Base-by-base conservation (phyloP, 2,329 filamentous ascomycete species). In the Exophiala sideris region DNA sequence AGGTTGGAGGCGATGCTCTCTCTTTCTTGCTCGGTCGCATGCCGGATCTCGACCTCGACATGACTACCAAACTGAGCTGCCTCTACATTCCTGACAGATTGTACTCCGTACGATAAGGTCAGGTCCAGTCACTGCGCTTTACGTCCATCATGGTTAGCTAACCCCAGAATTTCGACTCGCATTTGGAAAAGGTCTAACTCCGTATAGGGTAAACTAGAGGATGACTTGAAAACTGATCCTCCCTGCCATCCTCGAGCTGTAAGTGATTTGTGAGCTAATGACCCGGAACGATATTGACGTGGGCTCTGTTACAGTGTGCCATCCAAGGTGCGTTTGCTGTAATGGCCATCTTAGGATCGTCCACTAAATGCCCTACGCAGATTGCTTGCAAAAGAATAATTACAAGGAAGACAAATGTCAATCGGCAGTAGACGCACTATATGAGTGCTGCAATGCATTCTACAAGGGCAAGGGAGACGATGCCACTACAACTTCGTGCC, bases 391-490 rank as follows among this genome's bases (percentile, higher is more conserved):
- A 44, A 92, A 85, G 71, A 91, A 91, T 70, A 84, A 84, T 50
- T 97, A 88, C 75, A 83, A 95, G 56, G 91, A 97, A 72, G 83
- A 83, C 40, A 95, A 85, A 67, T 99, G 94, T 71, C 82, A 87
- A 67, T 70, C 75, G 14, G 77, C 90, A 66, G 81, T 99, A 52
- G 86, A 92, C 68, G 89, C 90, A 2, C 76, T 99, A 20, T 99
- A 97, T 71, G 87, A 94, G 64, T 99, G 94, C 73, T 99, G 94
- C 72, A 85, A 91, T 66, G 81, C 83, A 10, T 96, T 97, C 69
- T 97, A 99, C 73, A 76, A 86, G 64, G 79, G 82, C 53, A 82
- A 88, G 56, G 91, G 94, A 12, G 86, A 95, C 52, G 74, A 84
- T 20, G 91, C 89, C 32, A 84, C 79, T 39, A 88, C 87, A 2